phyloP scores from a whole-genome alignment of 352 stramenopile genomes.

The Phytopythium mirpurense region DNA sequence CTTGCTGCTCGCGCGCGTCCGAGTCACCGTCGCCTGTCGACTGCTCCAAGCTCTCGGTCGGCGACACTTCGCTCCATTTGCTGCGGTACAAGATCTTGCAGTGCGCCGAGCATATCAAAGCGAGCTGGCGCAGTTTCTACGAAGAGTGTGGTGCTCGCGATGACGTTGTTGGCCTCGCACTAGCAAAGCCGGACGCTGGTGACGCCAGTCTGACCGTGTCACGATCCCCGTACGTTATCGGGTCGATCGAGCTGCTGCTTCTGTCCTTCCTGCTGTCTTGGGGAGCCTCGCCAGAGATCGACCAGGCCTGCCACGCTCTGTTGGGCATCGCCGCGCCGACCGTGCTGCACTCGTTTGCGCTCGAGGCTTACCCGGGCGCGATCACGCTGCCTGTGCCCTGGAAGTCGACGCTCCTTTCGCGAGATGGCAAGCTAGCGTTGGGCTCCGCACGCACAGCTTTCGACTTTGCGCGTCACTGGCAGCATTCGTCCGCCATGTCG shows the following conservation, averaged over 20 bases:
- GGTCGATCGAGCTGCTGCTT: slow-evolving; percentile 65
- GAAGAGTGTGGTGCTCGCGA: slow-evolving; percentile 17
- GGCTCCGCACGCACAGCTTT: background rate
- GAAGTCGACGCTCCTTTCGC: slow-evolving; percentile 10
- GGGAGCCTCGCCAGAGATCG: slow-evolving; percentile 57
- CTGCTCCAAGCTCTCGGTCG: slow-evolving; percentile 47
- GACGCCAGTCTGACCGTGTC: background rate
- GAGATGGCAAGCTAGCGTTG: background rate
- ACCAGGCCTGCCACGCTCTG: slow-evolving; percentile 48
- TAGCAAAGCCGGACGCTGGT: background rate
- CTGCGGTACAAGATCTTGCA: slow-evolving; percentile 62
- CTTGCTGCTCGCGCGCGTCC: background rate
- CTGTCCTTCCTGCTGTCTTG: slow-evolving; percentile 77
- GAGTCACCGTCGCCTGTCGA: slow-evolving; percentile 21
- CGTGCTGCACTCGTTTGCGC: slow-evolving; percentile 58
- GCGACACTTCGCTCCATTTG: slow-evolving; percentile 47
- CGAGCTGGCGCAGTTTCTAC: slow-evolving; percentile 64
- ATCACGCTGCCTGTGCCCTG: slow-evolving; percentile 72
- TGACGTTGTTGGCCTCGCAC: background rate
- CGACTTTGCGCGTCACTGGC: slow-evolving; percentile 57
- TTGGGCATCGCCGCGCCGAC: slow-evolving; percentile 50
- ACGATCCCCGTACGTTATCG: slow-evolving; percentile 51
- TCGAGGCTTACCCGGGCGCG: slow-evolving; percentile 47
- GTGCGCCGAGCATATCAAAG: slow-evolving; percentile 65
- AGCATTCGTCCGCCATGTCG: slow-evolving; percentile 67